phyloP scores from a whole-genome alignment of 495 filamentous ascomycete species.

The Aspergillus mulundensis region DNA sequence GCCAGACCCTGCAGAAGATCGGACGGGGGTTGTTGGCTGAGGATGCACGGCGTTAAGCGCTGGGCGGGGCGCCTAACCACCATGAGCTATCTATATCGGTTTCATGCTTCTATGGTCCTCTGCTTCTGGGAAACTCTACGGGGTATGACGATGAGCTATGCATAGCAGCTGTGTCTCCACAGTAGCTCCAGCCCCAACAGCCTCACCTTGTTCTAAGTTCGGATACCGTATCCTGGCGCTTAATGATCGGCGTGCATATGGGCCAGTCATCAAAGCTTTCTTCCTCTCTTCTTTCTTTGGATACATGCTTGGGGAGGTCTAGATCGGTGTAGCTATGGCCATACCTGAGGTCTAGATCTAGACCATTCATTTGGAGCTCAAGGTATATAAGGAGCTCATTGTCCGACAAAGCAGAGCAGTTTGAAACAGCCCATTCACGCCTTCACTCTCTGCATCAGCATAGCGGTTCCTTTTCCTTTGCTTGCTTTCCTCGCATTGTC shows the following conservation, averaged over 20 bases:
- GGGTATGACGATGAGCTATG: background rate
- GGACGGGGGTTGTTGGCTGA: slow-evolving; percentile 26
- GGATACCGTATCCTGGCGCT: background rate
- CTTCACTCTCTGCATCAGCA: background rate
- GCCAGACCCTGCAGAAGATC: slow-evolving; percentile 28
- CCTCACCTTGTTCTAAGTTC: background rate
- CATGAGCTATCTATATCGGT: background rate
- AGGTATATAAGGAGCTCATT: background rate
- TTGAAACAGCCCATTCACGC: background rate
- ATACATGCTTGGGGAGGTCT: background rate
- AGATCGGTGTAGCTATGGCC: background rate
- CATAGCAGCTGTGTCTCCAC: background rate
- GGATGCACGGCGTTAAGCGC: slow-evolving; percentile 20
- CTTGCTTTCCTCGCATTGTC: background rate
- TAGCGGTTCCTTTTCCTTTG: background rate
- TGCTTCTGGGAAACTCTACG: background rate
- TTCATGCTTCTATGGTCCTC: background rate
- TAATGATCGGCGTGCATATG: background rate
- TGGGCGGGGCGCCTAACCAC: background rate
- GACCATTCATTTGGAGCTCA: background rate
- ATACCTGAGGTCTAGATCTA: background rate
- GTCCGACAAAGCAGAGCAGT: background rate
- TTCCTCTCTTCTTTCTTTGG: background rate
- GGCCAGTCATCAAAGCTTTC: background rate
- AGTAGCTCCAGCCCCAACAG: background rate